Evolutionary conservation across 805 yeast genomes (phyloP).

Genomic region (Hagleromyces aurorensis): DNA sequence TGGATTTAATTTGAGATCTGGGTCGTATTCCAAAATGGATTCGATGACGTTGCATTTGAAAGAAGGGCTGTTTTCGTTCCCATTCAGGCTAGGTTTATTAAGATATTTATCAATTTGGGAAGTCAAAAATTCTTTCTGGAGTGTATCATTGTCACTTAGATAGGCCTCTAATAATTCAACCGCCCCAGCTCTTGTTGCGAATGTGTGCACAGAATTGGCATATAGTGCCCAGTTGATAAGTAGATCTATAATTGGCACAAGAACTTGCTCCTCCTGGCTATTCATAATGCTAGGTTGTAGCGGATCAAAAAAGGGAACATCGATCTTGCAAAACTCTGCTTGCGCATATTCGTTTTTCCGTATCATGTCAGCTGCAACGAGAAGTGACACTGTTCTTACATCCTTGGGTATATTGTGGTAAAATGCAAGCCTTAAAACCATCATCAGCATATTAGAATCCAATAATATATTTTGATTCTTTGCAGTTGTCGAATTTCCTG

Average conservation of each 20-base stretch:
- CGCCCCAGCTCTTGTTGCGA: conserved; percentile 74
- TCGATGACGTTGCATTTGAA: conserved; percentile 49
- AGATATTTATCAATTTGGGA: conserved; percentile 52
- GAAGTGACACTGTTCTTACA: conserved; percentile 59
- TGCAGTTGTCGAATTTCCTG: conserved; percentile 59
- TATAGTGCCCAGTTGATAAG: conserved; percentile 75
- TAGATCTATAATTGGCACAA: conserved; percentile 66
- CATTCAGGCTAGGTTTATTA: conserved; percentile 1
- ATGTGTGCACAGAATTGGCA: conserved; percentile 74
- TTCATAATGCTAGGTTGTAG: conserved; percentile 35
- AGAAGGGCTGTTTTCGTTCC: conserved; percentile 16
- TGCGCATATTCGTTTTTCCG: conserved; percentile 62
- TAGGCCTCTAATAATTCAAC: conserved; percentile 58
- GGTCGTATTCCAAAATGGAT: conserved; percentile 68
- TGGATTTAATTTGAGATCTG: conserved; percentile 68
- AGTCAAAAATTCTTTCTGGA: conserved; percentile 52
- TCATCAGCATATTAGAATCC: conserved; percentile 54
- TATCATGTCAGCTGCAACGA: conserved; percentile 72
- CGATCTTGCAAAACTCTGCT: conserved; percentile 64
- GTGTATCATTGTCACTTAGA: conserved; percentile 53
- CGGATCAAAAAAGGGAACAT: conserved; percentile 89
- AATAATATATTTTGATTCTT: conserved; percentile 55
- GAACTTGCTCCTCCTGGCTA: conserved; percentile 14
- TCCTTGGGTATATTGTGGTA: conserved; percentile 53
- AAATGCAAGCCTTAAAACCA: conserved; percentile 64